These are phyloP conservation scores for Phlebiopsis flavidoalba DNA, from an alignment of 768 basidiomycete species.

Conservation along the genomic window DNA sequence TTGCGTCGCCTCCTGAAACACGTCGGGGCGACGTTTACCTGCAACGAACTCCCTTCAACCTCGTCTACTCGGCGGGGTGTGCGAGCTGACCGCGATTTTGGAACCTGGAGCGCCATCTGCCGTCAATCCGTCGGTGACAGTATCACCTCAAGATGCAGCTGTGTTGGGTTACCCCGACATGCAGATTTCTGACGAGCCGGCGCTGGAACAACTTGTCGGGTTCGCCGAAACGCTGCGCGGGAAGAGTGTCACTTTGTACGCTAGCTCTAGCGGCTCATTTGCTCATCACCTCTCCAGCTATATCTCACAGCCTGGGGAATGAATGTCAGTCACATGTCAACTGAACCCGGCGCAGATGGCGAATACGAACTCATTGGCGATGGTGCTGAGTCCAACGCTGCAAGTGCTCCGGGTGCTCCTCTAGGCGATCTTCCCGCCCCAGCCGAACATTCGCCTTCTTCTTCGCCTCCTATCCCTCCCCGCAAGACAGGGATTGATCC, in stretches of 20 bases:
- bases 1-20: conserved; percentile 58
- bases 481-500: conserved; percentile 15
- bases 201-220: conserved; percentile 65
- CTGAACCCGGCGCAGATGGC: conserved; percentile 48
- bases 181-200: conserved; percentile 63
- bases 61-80: conserved; percentile 46
- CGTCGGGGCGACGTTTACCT: conserved; percentile 41
- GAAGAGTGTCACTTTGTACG: conserved; percentile 79
- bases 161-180: conserved; percentile 45
- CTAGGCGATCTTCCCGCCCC: background rate
- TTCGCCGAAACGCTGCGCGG: conserved; percentile 84
- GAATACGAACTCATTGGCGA: conserved; percentile 19
- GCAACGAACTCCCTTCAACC: conserved; percentile 38
- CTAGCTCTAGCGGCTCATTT: conserved; percentile 82
- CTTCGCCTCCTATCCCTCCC: conserved; percentile 11
- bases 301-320: conserved; percentile 92
- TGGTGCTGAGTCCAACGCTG: background rate
- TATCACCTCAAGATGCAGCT: conserved; percentile 43
- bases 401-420: background rate
- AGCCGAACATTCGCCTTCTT: background rate
- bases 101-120: conserved; percentile 50
- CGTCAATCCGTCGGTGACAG: conserved; percentile 32
- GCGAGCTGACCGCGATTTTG: conserved; percentile 61
- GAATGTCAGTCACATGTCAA: conserved; percentile 80
- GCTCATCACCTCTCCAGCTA: conserved; percentile 92